phyloP scores from a whole-genome alignment of 768 basidiomycete species.

The Boletellus emodensis region DNA sequence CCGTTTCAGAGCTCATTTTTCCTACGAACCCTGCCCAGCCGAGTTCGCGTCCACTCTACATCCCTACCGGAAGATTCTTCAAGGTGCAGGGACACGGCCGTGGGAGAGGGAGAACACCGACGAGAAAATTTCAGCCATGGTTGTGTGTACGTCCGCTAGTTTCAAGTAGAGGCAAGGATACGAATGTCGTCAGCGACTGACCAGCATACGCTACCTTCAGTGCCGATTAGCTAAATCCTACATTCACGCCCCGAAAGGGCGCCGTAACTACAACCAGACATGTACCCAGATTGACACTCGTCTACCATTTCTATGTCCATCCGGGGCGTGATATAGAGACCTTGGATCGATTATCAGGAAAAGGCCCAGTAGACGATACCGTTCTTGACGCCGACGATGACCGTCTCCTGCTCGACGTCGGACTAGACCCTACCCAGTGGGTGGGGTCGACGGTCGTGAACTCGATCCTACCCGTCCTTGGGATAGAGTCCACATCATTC shows the following conservation, averaged over 20 bases:
- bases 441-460: conserved; percentile 16
- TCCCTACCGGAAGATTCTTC: neutral
- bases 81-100: neutral
- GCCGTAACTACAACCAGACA: neutral
- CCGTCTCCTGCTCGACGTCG: neutral
- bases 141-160: too few relatives aligned
- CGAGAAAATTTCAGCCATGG: neutral
- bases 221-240: too few relatives aligned
- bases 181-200: too few relatives aligned
- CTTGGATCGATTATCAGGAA: conserved; percentile 1
- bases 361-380: conserved; percentile 9
- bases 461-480: neutral
- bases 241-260: too few relatives aligned
- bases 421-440: neutral
- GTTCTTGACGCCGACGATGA: neutral
- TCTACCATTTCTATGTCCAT: neutral
- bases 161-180: too few relatives aligned
- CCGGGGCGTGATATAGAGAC: neutral
- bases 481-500: neutral
- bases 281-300: neutral
- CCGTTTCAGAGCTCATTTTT: neutral
- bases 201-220: too few relatives aligned
- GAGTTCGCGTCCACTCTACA: neutral
- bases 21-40: neutral
- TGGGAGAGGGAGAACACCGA: neutral